Base-by-base conservation (phyloP, 805 yeast species). In the Barnettozyma vustinii region DNA sequence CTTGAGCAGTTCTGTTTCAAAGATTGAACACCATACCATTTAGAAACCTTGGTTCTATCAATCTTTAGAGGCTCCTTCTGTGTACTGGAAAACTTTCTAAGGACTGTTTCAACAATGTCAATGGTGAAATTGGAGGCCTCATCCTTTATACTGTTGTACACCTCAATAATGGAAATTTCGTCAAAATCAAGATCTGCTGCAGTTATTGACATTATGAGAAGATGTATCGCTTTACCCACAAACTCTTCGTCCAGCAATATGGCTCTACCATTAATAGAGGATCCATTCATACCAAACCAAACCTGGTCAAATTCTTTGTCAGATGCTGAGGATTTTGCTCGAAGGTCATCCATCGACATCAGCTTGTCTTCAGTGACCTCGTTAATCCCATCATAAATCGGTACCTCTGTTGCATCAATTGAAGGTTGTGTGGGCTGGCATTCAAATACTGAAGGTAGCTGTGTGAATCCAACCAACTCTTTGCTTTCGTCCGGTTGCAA, bases 21-120 rank as follows among this genome's bases (percentile, higher is more conserved):
- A 0, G 81, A 68, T 45, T 74, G 69, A 2, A 77, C 59, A 0
- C 96, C 96, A 56, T 79, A 80, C 86, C 89, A 87, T 43, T 59
- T 60, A 1, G 83, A 73, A 2, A 84, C 72, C 35, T 60, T 61
- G 3, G 53, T 56, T 44, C 67, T 66, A 51, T 83, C 73, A 10
- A 87, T 55, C 19, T 55, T 52, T 56, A 68, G 74, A 5, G 59
- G 60, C 42, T 51, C 57, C 13, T 51, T 56, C 0, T 48, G 50
- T 1, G 53, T 56, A 1, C 52, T 55, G 6, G 73, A 61, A 60
- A 82, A 84, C 56, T 72, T 76, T 41, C 69, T 62, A 42, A 82
- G 54, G 0, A 84, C 72, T 0, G 88, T 76, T 26, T 58, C 64
- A 0, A 80, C 65, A n/a, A 81, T 74, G 3, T 67, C 72, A 15